Percentiles rank a stretch among this genome's conserved stretches.
Evolutionary conservation across 371 early-diverging fungal genomes (phyloP).

Genomic region (Syncephalastrum monosporum): DNA sequence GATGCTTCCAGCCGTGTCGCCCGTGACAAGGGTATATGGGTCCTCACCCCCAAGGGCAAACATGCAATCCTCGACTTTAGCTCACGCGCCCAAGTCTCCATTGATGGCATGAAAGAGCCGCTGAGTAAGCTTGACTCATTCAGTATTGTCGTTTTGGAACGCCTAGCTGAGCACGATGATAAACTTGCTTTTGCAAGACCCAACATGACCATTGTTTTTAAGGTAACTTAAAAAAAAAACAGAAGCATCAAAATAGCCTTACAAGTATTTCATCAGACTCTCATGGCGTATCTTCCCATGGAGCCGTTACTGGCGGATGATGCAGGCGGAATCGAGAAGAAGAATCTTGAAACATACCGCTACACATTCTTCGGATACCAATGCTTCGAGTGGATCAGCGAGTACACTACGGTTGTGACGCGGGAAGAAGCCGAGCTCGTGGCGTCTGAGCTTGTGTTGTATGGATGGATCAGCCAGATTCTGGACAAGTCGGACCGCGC

Average conservation of each 20-base stretch:
- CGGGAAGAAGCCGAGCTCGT: constrained; percentile 58
- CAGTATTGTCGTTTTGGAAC: constrained; percentile 31
- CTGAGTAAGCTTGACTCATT: constrained; percentile 23
- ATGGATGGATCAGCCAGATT: constrained; percentile 57
- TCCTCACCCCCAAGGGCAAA: constrained; percentile 53
- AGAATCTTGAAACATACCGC: constrained; percentile 18
- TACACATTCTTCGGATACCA: constrained; percentile 40
- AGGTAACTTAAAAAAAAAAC: constrained; percentile 11
- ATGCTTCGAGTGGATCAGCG: constrained; percentile 62
- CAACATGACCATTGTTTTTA: constrained; percentile 55
- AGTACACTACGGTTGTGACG: constrained; percentile 57
- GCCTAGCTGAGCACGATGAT: constrained; percentile 35
- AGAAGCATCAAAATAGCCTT: too few species aligned
- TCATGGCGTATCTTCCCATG: constrained; percentile 51
- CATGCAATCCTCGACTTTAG: constrained; percentile 45
- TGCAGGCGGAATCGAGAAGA: constrained; percentile 37
- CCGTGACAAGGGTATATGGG: constrained; percentile 49
- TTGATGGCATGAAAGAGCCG: constrained; percentile 24
- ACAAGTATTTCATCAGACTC: constrained; percentile 20
- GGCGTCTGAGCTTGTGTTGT: constrained; percentile 54
- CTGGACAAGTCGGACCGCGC: constrained; percentile 43
- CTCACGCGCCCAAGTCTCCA: constrained; percentile 32
- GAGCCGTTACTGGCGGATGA: constrained; percentile 39
- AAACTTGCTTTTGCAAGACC: constrained; percentile 43
- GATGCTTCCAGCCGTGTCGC: constrained; percentile 52